Evolutionary conservation across 306 rosid genomes (phyloP), one percentile per base, ranked within the genome.

Genomic region (Hippophae gyantsensis): DNA sequence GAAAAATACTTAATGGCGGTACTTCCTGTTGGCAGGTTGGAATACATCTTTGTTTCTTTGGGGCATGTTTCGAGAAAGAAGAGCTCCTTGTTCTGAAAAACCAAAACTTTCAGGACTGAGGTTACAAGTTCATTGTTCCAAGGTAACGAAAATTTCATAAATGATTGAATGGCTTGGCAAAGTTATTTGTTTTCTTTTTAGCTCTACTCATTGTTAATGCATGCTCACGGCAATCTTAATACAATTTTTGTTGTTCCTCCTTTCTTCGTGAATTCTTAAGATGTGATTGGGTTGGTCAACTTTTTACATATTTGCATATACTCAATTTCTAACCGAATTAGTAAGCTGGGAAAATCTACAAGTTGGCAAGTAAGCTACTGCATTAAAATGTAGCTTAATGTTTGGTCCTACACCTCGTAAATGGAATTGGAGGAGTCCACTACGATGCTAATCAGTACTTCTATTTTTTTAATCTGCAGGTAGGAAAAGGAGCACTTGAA

Each of bases 61-160:
- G 70, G 70, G 70, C 49, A 57, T 66, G 25, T 66, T 66, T 57
- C 25, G 51, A 10, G 70, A 26, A 42, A 57, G 44, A 46, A 18
- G 57, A 13, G 44, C 13, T 26, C 7, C 45, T 11, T 26, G 43
- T 23, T 64, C 60, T 13, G 52, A 45, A 54, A n/a, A 43, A 9
- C 6, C 13, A 8, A 23, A 42, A 9, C 46, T 43, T 8, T 27
- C 12, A 18, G 38, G 50, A 58, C 49, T 4, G 11, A 7, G 43
- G 62, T 23, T 23, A n/a, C 62, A 14, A 5, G 45, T 58, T 43
- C 49, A 7, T 46, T 58, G 40, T 58, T 8, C 18, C 32, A 25
- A 13, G 61, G 62, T 42, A 49, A 58, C 5, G 50, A 11, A 18
- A 23, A 54, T 54, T 42, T 56, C 40, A 10, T 41, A 25, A 12